A percentile compares a stretch with the other conserved stretches of the same genome.
Conservation (phyloP, 257 asterid species). For the Ocimum tenuiflorum region DNA sequence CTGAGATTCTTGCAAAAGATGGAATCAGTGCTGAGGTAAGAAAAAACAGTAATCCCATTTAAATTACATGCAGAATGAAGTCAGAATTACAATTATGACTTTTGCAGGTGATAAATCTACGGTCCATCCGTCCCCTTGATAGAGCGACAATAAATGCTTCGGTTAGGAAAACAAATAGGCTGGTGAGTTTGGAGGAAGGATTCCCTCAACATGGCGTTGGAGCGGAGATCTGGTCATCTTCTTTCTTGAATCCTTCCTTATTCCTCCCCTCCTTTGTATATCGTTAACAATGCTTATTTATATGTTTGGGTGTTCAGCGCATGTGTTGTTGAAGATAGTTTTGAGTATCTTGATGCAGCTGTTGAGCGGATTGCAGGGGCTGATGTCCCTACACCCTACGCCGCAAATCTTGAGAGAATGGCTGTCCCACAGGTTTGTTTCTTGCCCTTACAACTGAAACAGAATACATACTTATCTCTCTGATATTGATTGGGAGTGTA, state of each 20-base stretch:
- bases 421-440: conserved; percentile 77
- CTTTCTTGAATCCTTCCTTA: conserved; percentile 1
- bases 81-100: too few relatives aligned
- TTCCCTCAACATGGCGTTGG: conserved; percentile 87
- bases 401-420: conserved; percentile 80
- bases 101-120: conserved; percentile 66
- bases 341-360: conserved; percentile 74
- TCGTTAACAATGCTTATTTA: conserved; percentile 11
- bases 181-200: conserved; percentile 83
- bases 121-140: conserved; percentile 79
- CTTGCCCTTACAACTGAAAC: too few relatives aligned
- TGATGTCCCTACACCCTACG: conserved; percentile 90
- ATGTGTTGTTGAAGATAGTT: conserved; percentile 67
- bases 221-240: conserved; percentile 71
- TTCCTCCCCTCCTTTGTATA: background rate
- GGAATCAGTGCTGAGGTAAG: conserved; percentile 78
- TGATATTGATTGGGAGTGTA: too few relatives aligned
- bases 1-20: conserved; percentile 82
- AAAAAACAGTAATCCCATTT: too few relatives aligned
- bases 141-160: conserved; percentile 62
- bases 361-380: conserved; percentile 87
- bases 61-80: too few relatives aligned
- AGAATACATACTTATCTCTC: too few relatives aligned
- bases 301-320: conserved; percentile 62
- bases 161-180: conserved; percentile 74